A percentile compares a stretch with the other conserved stretches of the same genome.
Conservation (phyloP, 83 land plant genomes). For the Picea engelmannii region DNA sequence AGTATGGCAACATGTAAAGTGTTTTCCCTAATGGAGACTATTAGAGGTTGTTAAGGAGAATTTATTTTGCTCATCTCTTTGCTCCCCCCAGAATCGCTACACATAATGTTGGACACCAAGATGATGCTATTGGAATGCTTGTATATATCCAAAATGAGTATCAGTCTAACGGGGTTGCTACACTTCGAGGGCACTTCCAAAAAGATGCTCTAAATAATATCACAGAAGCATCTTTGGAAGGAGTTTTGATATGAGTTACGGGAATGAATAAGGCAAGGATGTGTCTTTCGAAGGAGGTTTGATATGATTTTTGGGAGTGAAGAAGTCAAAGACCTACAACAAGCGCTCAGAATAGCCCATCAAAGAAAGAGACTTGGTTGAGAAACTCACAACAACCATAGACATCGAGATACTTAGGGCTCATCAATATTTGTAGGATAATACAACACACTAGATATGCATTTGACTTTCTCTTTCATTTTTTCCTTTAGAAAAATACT, state of each 20-base stretch:
- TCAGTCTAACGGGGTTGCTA: slow-evolving; percentile 19
- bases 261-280: slow-evolving; percentile 21
- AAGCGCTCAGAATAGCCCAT: too few relatives aligned
- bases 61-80: slow-evolving; percentile 69
- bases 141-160: slow-evolving; percentile 24
- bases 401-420: too few relatives aligned
- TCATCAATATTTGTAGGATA: too few relatives aligned
- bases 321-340: slow-evolving; percentile 27
- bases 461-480: too few relatives aligned
- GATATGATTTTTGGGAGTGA: not conserved
- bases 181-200: slow-evolving; percentile 43
- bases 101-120: slow-evolving; percentile 44
- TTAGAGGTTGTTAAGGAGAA: slow-evolving; percentile 68
- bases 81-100: slow-evolving; percentile 60
- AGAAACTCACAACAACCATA: too few relatives aligned
- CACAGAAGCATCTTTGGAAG: slow-evolving; percentile 50
- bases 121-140: slow-evolving; percentile 39
- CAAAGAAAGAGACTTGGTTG: too few relatives aligned
- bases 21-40: slow-evolving; percentile 56
- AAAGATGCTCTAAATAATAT: slow-evolving; percentile 57
- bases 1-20: too few relatives aligned
- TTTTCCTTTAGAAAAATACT: too few relatives aligned
- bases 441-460: too few relatives aligned
- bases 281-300: slow-evolving; percentile 38
- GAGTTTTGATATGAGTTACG: not conserved